Conservation (phyloP, 2,329 filamentous ascomycete species). For the Aspergillus fischeri region DNA sequence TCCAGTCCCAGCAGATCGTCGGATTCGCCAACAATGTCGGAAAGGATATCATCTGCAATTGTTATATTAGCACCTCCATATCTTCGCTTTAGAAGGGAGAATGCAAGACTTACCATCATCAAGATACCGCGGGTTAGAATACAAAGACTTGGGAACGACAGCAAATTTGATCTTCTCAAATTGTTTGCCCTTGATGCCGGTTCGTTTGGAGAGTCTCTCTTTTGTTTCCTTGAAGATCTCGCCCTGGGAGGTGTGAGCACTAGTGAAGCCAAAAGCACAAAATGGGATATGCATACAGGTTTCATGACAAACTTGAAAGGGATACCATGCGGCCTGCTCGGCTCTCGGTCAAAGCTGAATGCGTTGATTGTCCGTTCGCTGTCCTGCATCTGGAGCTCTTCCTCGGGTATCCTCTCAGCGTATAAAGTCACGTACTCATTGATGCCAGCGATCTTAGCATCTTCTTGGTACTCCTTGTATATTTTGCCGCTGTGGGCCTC, state of each 20-base stretch:
- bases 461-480: constrained; percentile 68
- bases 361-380: constrained; percentile 68
- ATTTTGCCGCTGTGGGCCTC: constrained; percentile 81
- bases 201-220: constrained; percentile 87
- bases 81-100: not conserved
- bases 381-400: constrained; percentile 59
- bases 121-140: constrained; percentile 75
- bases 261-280: not conserved
- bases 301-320: constrained; percentile 88
- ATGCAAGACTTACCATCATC: constrained; percentile 67
- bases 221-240: constrained; percentile 89
- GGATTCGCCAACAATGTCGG: constrained; percentile 66
- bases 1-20: constrained; percentile 69
- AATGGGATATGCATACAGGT: constrained; percentile 56
- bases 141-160: constrained; percentile 65
- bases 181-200: constrained; percentile 93
- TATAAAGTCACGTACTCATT: constrained; percentile 82
- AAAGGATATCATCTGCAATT: constrained; percentile 43
- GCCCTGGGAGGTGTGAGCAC: constrained; percentile 48
- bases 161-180: constrained; percentile 99
- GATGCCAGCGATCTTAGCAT: constrained; percentile 72
- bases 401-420: constrained; percentile 74
- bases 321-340: constrained; percentile 75
- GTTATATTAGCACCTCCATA: constrained; percentile 7
- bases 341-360: constrained; percentile 91